Evolutionary conservation across 805 yeast genomes (phyloP).

Genomic region (Scheffersomyces stipitis): DNA sequence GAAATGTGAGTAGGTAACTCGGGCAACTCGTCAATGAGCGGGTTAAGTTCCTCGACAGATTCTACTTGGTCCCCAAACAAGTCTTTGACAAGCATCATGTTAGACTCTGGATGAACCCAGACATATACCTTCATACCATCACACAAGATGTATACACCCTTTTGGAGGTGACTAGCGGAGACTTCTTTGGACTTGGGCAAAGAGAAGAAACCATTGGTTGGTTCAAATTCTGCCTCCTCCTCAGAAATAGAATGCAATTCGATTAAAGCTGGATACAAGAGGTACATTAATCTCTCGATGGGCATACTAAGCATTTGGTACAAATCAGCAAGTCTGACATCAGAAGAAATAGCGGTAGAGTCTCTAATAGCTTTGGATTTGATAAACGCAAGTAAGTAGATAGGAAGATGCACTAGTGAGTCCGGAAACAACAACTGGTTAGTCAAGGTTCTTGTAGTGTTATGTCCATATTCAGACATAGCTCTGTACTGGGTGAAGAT

Average conservation of each 20-base stretch:
- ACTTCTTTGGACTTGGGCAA: slow-evolving; percentile 52
- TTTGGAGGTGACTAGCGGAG: slow-evolving; percentile 45
- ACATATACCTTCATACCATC: slow-evolving; percentile 61
- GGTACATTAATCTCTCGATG: slow-evolving; percentile 55
- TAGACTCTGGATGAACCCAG: slow-evolving; percentile 70
- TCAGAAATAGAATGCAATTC: slow-evolving; percentile 67
- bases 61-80: slow-evolving; percentile 62
- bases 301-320: slow-evolving; percentile 53
- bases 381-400: slow-evolving; percentile 64
- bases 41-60: slow-evolving; percentile 45
- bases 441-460: slow-evolving; percentile 32
- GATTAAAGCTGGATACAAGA: slow-evolving; percentile 77
- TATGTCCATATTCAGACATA: slow-evolving; percentile 43
- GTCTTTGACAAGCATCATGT: slow-evolving; percentile 67
- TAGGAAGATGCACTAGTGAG: slow-evolving; percentile 68
- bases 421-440: slow-evolving; percentile 81
- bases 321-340: slow-evolving; percentile 59
- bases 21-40: slow-evolving; percentile 63
- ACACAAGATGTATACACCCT: slow-evolving; percentile 78
- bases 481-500: slow-evolving; percentile 51
- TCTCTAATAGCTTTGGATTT: slow-evolving; percentile 65
- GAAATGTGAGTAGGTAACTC: slow-evolving; percentile 68
- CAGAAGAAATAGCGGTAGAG: slow-evolving; percentile 51
- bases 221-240: slow-evolving; percentile 44
- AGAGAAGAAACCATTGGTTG: slow-evolving; percentile 38